Evolutionary conservation across 768 basidiomycete genomes (phyloP).

Genomic region (Mycena floridula): DNA sequence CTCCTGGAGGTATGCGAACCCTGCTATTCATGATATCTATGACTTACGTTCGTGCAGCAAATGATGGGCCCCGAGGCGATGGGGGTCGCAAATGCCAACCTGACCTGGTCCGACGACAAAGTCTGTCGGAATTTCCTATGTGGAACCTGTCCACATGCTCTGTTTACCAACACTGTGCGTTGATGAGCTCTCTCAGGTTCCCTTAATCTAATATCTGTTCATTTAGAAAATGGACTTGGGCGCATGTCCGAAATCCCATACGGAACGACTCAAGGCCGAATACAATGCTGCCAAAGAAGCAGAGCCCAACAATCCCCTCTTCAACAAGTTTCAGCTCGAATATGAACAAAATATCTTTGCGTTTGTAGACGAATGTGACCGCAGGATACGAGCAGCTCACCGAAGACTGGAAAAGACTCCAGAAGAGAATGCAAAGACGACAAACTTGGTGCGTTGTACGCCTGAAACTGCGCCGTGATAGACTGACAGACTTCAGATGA

Average conservation of each 20-base stretch:
- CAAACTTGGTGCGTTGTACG: slow-evolving; percentile 65
- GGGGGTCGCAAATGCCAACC: slow-evolving; percentile 90
- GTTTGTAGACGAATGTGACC: slow-evolving; percentile 98
- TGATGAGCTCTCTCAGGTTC: slow-evolving; percentile 5
- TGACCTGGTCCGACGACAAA: slow-evolving; percentile 93
- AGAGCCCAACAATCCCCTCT: slow-evolving; percentile 73
- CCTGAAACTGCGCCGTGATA: not conserved
- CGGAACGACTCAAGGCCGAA: slow-evolving; percentile 87
- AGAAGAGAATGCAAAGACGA: slow-evolving; percentile 99
- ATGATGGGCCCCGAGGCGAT: slow-evolving; percentile 99
- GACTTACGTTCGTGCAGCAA: slow-evolving; percentile 53
- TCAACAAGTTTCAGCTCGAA: slow-evolving; percentile 86
- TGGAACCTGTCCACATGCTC: slow-evolving; percentile 95
- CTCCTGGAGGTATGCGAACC: slow-evolving; percentile 50
- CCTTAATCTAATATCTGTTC: slow-evolving; percentile 4
- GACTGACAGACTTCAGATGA: slow-evolving; percentile 56
- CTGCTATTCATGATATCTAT: slow-evolving; percentile 3
- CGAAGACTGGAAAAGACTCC: slow-evolving; percentile 97
- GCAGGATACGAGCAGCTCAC: slow-evolving; percentile 91
- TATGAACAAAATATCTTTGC: slow-evolving; percentile 93
- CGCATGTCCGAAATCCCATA: slow-evolving; percentile 94
- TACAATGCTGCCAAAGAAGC: slow-evolving; percentile 76
- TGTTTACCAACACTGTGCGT: slow-evolving; percentile 96
- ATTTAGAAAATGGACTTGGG: slow-evolving; percentile 98
- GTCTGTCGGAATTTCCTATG: slow-evolving; percentile 98